Evolutionary conservation across 202 grass and related monocot genomes (phyloP), one percentile per base, ranked within the genome.

Genomic region (Saccharum hybrid): DNA sequence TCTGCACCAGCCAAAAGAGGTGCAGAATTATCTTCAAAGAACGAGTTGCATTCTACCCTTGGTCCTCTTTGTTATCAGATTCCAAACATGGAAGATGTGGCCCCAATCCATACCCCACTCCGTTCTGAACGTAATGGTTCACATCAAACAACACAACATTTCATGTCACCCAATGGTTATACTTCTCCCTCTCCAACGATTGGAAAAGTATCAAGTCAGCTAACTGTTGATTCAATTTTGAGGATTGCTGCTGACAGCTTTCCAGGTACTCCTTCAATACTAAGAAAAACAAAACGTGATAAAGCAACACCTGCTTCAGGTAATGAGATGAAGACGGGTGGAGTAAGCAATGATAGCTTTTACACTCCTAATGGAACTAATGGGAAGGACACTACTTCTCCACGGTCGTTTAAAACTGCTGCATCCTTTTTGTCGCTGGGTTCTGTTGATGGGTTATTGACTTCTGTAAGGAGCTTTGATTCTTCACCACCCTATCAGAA

Each of bases 401-500:
- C 82, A 7, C 62, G 81, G 51, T 81, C 86, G 11, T 88, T 87
- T 74, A 93, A 81, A 78, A 78, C 83, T 74, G 78, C 83, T 71
- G 78, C 82, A 71, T 89, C 83, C 43, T 82, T 79, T 68, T 43
- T 86, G 23, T 82, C 78, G 51, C 16, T 90, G 83, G 87, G 79
- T 81, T 79, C 89, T 78, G 63, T 78, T 87, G 90, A 85, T 92
- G 79, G 43, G 38, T 73, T 76, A 43, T 39, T 63, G 10, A 72
- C 64, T 80, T 79, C 68, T 64, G 66, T 48, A 51, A 88, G 88
- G 81, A 86, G 75, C 62, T 87, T 83, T 76, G 81, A 85, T 88
- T 68, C 90, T 85, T 94, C 97, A 74, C 97, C 97, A 83, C 88
- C 82, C 6, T 96, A 99, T 88, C 87, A 83, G 86, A 90, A 90